Base-by-base conservation (phyloP, 1,139 yeast species). In the Spencermartinsiella ligniputridi region DNA sequence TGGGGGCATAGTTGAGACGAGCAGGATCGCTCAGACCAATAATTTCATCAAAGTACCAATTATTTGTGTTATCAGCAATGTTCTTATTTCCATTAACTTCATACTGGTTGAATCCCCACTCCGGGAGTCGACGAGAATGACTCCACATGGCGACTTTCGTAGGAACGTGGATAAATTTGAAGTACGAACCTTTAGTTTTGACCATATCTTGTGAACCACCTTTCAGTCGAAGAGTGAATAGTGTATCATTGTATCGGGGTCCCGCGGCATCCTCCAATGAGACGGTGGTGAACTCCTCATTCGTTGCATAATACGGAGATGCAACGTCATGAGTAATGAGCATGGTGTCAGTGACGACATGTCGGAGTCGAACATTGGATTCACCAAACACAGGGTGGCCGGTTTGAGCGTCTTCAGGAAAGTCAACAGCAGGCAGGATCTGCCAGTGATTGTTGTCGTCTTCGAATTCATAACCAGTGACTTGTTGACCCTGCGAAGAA, bases 91-190 rank as follows among this genome's bases (percentile, higher is more conserved):
- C 98, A 62, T 94, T 88, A 50, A 94, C 89, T 68, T 94, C 99
- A 63, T 83, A 90, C 62, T 92, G 97, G 41, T 73, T 71, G 62
- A 82, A 84, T 2, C 84, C 98, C 99, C 99, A 94, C 8, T 87
- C 97, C 16, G 98, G 97, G 50, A 90, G 75, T 48, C 77, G 81
- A 60, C 84, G 95, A 55, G 83, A 75, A 60, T 88, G 96, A 9
- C 97, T 83, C 97, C 97, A 92, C 83, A 94, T 76, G 8, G 96
- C 92, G 17, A 94, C 98, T 42, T 81, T 78, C 3, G 97, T 90
- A 47, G 85, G 88, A 25, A 80, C 82, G 61, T 92, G 98, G 51
- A 88, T 67, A 34, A 92, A 62, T 60, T 81, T 81, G 63, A 92
- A 69, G 19, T 75, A 69, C 9, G 87, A 75, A 12, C 82, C 83